Percentiles rank a stretch among this genome's conserved stretches.
phyloP scores from a whole-genome alignment of 208 protist genomes.

The Crithidia brevicula region DNA sequence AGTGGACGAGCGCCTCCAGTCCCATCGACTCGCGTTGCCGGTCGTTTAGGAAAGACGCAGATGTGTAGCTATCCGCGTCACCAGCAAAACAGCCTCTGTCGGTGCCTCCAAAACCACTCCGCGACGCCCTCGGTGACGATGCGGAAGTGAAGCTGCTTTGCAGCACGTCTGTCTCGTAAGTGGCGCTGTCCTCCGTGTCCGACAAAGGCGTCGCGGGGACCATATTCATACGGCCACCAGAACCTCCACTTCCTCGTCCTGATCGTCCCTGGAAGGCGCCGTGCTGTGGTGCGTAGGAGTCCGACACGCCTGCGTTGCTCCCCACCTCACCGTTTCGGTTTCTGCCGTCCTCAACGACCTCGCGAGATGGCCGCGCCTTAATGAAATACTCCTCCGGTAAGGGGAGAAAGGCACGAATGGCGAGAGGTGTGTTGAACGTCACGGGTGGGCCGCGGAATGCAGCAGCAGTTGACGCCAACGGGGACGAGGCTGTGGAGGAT shows the following conservation, averaged over 20 bases:
- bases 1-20: conserved; percentile 30
- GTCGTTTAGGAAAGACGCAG: background rate
- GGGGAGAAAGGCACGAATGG: conserved; percentile 76
- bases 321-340: background rate
- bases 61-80: background rate
- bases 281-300: background rate
- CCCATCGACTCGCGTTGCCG: conserved; percentile 15
- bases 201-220: background rate
- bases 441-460: conserved; percentile 16
- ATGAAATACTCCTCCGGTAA: conserved; percentile 45
- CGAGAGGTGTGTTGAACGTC: conserved; percentile 67
- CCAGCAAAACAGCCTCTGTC: background rate
- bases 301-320: background rate
- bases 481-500: background rate
- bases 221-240: too few species aligned
- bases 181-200: conserved; percentile 10
- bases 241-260: background rate
- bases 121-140: background rate
- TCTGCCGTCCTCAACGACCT: background rate
- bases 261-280: background rate
- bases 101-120: background rate
- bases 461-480: background rate
- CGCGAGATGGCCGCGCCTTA: background rate
- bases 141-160: conserved; percentile 6
- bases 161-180: conserved; percentile 5